Evolutionary conservation across 2,329 filamentous ascomycete genomes (phyloP).

Genomic region (Curvularia hawaiiensis): DNA sequence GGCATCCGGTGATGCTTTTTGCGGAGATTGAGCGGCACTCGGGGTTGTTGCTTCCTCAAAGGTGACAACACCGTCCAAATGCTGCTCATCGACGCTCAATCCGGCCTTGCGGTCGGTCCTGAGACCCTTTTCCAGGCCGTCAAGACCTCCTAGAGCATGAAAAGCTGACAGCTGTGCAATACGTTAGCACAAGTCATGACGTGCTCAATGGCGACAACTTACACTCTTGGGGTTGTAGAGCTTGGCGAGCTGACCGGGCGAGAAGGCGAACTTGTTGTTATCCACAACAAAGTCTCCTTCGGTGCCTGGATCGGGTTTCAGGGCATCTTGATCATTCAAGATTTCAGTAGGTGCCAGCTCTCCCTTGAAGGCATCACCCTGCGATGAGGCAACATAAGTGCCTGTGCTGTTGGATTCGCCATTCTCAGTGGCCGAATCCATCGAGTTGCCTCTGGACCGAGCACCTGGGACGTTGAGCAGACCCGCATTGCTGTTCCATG

Average conservation of each 20-base stretch:
- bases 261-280: constrained; percentile 81
- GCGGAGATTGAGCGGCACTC: constrained; percentile 19
- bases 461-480: constrained; percentile 68
- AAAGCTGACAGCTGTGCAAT: constrained; percentile 58
- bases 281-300: constrained; percentile 71
- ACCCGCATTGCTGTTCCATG: constrained; percentile 59
- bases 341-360: constrained; percentile 57
- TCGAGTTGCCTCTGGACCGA: constrained; percentile 68
- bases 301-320: constrained; percentile 76
- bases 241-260: constrained; percentile 80
- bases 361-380: constrained; percentile 51
- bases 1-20: constrained; percentile 25
- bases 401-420: constrained; percentile 62
- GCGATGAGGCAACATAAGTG: constrained; percentile 59
- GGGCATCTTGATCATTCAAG: constrained; percentile 68
- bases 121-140: constrained; percentile 74
- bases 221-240: constrained; percentile 80
- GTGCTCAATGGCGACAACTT: constrained; percentile 32
- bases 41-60: constrained; percentile 67
- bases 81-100: constrained; percentile 71
- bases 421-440: constrained; percentile 66
- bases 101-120: constrained; percentile 68
- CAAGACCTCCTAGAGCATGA: constrained; percentile 73
- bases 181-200: neutral
- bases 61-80: constrained; percentile 66